Conservation (phyloP, 129 eudicot genomes). For the Dittrichia graveolens region DNA sequence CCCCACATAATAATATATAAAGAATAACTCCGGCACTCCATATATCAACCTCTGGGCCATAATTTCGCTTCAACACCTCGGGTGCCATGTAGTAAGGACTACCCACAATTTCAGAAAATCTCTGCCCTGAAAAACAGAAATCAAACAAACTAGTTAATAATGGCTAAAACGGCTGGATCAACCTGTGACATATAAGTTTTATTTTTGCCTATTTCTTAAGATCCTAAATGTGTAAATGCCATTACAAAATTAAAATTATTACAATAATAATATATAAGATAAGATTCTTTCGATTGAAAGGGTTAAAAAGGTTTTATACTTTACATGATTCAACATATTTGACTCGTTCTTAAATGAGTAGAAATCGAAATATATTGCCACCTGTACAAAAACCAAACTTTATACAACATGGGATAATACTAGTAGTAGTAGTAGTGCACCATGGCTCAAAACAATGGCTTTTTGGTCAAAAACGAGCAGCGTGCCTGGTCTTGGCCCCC, state of each 20-base stretch:
- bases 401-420: not conserved
- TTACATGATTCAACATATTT: too few relatives aligned
- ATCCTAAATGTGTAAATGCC: not conserved
- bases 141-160: not conserved
- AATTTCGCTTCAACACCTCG: constrained; percentile 79
- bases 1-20: constrained; percentile 88
- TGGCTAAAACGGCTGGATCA: not conserved
- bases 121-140: constrained; percentile 60
- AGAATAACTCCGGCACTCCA: constrained; percentile 98
- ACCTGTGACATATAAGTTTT: not conserved
- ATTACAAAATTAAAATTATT: too few relatives aligned
- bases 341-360: not conserved
- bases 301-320: not conserved
- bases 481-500: constrained; percentile 23
- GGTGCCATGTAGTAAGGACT: constrained; percentile 96
- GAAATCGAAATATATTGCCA: not conserved
- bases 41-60: constrained; percentile 91
- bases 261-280: too few relatives aligned
- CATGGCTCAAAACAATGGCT: constrained; percentile 33
- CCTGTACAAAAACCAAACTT: not conserved
- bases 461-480: constrained; percentile 33
- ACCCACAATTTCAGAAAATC: constrained; percentile 93
- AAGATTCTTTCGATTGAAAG: not conserved
- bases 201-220: not conserved
- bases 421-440: not conserved